Conservation (phyloP, 495 filamentous ascomycete genomes). For the Neurospora hispaniola region DNA sequence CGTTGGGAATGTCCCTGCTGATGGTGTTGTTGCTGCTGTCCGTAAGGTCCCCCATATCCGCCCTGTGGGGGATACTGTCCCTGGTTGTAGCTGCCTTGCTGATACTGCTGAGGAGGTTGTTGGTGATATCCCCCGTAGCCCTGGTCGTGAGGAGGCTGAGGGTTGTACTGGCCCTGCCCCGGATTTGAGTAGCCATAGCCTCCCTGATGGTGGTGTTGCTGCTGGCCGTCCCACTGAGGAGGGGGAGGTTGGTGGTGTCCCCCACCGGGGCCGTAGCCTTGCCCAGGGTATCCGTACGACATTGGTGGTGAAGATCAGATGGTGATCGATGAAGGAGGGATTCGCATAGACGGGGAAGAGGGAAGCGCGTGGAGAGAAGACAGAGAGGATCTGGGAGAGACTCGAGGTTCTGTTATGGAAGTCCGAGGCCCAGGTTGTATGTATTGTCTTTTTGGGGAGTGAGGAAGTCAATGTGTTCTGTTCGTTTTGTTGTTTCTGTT, state of each 20-base stretch:
- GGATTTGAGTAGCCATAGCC: constrained; percentile 14
- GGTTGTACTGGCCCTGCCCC: constrained; percentile 19
- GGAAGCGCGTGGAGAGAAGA: background rate
- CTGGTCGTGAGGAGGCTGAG: constrained; percentile 3
- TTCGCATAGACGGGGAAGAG: background rate
- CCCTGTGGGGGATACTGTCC: constrained; percentile 11
- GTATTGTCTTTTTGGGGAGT: background rate
- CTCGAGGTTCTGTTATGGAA: background rate
- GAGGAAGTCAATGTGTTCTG: background rate
- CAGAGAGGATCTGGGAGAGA: background rate
- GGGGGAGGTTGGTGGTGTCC: constrained; percentile 10
- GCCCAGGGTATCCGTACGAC: constrained; percentile 25
- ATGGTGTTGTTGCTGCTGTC: background rate
- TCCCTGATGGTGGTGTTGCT: constrained; percentile 1
- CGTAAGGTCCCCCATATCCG: background rate
- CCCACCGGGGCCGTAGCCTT: constrained; percentile 20
- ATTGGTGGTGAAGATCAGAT: background rate
- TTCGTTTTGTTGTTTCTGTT: background rate
- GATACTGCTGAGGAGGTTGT: constrained; percentile 10
- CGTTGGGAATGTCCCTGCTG: constrained; percentile 22
- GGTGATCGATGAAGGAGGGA: background rate
- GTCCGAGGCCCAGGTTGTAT: background rate
- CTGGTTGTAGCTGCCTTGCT: constrained; percentile 7
- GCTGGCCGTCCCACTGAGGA: constrained; percentile 16
- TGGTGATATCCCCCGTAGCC: constrained; percentile 12